These are phyloP conservation scores for Tulasnella sp. DNA, from an alignment of 768 basidiomycete species.

Conservation along the genomic window DNA sequence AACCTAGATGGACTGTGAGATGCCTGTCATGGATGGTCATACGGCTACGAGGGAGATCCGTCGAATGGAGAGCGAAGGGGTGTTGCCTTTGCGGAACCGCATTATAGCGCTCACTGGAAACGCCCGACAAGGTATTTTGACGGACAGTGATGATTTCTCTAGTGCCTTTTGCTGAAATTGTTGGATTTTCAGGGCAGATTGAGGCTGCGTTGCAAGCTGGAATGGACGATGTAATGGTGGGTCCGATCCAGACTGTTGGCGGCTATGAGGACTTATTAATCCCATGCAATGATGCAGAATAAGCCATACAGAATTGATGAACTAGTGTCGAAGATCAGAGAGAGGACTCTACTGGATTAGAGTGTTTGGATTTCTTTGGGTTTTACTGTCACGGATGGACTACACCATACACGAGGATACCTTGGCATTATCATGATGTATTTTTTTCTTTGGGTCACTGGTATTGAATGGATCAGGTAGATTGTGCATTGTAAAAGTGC, in stretches of 20 bases:
- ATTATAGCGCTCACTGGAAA: constrained; percentile 29
- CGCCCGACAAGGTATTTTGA: constrained; percentile 19
- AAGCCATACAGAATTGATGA: constrained; percentile 29
- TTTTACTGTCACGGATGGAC: not conserved
- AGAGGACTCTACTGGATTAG: not conserved
- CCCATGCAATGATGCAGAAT: constrained; percentile 16
- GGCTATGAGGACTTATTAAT: not conserved
- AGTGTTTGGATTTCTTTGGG: not conserved
- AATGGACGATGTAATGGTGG: constrained; percentile 28
- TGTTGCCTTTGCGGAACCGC: constrained; percentile 20
- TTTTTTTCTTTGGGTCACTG: not conserved
- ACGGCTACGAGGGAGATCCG: constrained; percentile 27
- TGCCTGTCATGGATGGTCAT: constrained; percentile 28
- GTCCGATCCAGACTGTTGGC: not conserved
- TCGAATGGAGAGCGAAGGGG: constrained; percentile 24
- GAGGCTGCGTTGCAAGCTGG: constrained; percentile 26
- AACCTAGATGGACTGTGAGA: constrained; percentile 28
- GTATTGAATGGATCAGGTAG: not conserved
- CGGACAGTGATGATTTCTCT: not conserved
- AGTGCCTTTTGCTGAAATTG: not conserved
- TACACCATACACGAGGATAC: not conserved
- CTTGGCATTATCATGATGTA: not conserved
- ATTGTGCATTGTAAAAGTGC: not conserved
- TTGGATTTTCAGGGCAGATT: constrained; percentile 22
- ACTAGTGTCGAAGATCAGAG: constrained; percentile 24